phyloP scores from a whole-genome alignment of 495 filamentous ascomycete species.

The Annulohypoxylon bovei region DNA sequence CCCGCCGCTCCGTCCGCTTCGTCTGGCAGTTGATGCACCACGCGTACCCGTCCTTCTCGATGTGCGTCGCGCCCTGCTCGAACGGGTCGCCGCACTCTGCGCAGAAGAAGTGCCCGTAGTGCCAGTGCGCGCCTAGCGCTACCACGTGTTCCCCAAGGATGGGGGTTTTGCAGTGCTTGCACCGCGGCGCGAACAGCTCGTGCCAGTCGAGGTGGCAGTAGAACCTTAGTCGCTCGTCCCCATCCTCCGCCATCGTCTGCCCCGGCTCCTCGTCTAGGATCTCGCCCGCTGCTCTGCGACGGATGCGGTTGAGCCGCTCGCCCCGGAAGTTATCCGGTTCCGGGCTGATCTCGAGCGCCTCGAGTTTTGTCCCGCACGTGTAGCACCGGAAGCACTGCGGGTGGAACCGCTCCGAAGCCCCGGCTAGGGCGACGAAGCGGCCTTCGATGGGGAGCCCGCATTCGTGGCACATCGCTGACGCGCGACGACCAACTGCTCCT shows the following conservation, averaged over 20 bases:
- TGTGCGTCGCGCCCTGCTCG: conserved; percentile 81
- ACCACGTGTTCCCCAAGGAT: conserved; percentile 96
- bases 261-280: conserved; percentile 64
- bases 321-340: conserved; percentile 78
- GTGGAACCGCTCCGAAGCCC: conserved; percentile 77
- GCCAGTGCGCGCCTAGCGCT: conserved; percentile 93
- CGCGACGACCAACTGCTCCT: conserved; percentile 61
- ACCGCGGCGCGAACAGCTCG: conserved; percentile 90
- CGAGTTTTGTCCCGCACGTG: conserved; percentile 85
- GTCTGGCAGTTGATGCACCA: conserved; percentile 97
- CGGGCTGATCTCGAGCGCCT: conserved; percentile 94
- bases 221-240: conserved; percentile 77
- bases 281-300: conserved; percentile 67
- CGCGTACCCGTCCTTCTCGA: conserved; percentile 98
- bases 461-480: conserved; percentile 82
- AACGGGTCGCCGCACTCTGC: conserved; percentile 99
- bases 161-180: conserved; percentile 97
- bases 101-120: conserved; percentile 99
- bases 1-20: conserved; percentile 75
- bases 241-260: conserved; percentile 71
- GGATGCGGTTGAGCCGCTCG: conserved; percentile 76
- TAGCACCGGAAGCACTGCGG: conserved; percentile 93
- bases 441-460: conserved; percentile 87
- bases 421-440: conserved; percentile 84
- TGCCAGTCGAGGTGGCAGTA: conserved; percentile 99